Conservation (phyloP, 2,329 filamentous ascomycete species). For the Xylaria sp. region DNA sequence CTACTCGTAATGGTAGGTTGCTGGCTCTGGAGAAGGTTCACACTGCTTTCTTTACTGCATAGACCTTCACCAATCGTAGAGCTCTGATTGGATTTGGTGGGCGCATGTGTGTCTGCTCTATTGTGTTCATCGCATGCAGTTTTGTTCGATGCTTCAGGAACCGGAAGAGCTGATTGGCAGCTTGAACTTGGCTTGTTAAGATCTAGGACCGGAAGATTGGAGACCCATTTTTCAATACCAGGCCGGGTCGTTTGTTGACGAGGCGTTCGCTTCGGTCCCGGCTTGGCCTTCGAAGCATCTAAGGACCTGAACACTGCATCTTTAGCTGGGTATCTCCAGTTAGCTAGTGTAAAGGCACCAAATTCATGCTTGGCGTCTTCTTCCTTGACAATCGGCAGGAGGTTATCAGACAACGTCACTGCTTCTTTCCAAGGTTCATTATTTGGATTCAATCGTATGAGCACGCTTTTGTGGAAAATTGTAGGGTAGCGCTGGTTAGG, state of each 20-base stretch:
- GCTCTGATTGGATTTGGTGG: not conserved
- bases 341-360: conserved; percentile 18
- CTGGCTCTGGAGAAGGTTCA: not conserved
- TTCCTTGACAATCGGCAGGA: conserved; percentile 16
- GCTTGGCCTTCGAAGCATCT: not conserved
- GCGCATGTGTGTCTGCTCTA: not conserved
- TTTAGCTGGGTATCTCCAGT: conserved; percentile 29
- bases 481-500: conserved; percentile 27
- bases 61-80: not conserved
- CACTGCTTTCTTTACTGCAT: not conserved
- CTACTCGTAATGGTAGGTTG: not conserved
- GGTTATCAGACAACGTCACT: conserved; percentile 12
- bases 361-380: conserved; percentile 13
- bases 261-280: not conserved
- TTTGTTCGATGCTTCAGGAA: not conserved
- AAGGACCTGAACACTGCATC: not conserved
- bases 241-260: conserved; percentile 2
- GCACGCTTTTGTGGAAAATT: conserved; percentile 35
- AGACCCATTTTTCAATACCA: conserved; percentile 32
- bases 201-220: conserved; percentile 10
- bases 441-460: conserved; percentile 32
- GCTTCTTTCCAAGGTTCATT: conserved; percentile 27
- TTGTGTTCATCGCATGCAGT: not conserved
- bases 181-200: too few relatives aligned
- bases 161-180: not conserved